phyloP scores from a whole-genome alignment of 2,329 filamentous ascomycete genomes.

The Sporothrix curviconia region DNA sequence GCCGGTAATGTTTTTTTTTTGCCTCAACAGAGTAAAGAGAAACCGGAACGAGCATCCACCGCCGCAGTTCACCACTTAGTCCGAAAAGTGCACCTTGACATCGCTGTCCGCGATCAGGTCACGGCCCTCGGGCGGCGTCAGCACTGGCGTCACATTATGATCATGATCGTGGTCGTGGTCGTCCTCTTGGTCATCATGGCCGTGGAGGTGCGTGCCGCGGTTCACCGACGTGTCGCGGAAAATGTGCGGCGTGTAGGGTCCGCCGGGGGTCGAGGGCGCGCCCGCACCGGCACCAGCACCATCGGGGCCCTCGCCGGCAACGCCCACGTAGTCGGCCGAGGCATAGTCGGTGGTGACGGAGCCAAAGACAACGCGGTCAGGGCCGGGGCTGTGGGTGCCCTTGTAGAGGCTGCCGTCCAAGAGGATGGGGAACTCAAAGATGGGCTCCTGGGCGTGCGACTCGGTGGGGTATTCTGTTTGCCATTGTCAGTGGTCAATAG shows the following conservation, averaged over 20 bases:
- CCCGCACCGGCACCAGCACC: not conserved
- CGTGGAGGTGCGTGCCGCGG: not conserved
- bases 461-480: too few species aligned
- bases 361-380: conserved; percentile 19
- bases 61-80: not conserved
- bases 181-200: not conserved
- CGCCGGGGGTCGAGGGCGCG: not conserved
- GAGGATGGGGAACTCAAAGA: conserved; percentile 18
- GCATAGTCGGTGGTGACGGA: conserved; percentile 17
- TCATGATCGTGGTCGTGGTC: not conserved
- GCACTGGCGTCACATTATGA: not conserved
- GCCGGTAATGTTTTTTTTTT: too few species aligned
- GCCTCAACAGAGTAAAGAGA: too few species aligned
- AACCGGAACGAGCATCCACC: too few species aligned
- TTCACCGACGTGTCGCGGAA: conserved; percentile 15
- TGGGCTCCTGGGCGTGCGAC: conserved; percentile 12
- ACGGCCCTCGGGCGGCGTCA: conserved; percentile 8
- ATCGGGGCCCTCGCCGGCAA: not conserved
- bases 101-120: conserved; percentile 1
- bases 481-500: too few species aligned
- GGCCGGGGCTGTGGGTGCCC: conserved; percentile 6
- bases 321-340: conserved; percentile 16
- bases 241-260: not conserved
- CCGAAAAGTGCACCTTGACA: conserved; percentile 7
- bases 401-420: conserved; percentile 10